Evolutionary conservation across 75 land plant species (phyloP).

Genomic region (Larix kaempferi): DNA sequence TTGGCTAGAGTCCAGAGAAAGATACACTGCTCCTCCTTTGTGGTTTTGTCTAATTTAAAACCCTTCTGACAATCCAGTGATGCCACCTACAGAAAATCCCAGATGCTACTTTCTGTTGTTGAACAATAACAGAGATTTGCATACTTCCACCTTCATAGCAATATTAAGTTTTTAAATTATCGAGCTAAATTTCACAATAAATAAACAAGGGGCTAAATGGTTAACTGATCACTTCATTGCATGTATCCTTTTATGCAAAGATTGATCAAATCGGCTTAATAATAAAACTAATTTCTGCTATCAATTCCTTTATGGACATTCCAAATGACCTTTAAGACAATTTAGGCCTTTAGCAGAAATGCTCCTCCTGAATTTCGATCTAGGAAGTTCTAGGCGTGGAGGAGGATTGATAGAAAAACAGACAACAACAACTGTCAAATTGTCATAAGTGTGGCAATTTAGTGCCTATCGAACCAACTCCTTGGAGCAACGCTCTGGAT

Average conservation of each 20-base stretch:
- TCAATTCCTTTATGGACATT: conserved; percentile 13
- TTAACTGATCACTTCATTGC: not conserved
- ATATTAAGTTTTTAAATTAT: conserved; percentile 7
- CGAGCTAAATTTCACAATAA: conserved; percentile 2
- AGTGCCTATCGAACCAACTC: conserved; percentile 76
- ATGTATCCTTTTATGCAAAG: conserved; percentile 1
- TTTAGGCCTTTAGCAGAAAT: conserved; percentile 50
- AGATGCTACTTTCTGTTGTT: conserved; percentile 2
- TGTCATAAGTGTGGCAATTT: conserved; percentile 62
- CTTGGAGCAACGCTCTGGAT: conserved; percentile 75
- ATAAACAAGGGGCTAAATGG: conserved; percentile 5
- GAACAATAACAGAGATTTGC: not conserved
- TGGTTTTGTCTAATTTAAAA: conserved; percentile 3
- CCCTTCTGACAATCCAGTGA: conserved; percentile 12
- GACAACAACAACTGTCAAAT: conserved; percentile 78
- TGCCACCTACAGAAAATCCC: conserved; percentile 9
- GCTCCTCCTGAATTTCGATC: conserved; percentile 40
- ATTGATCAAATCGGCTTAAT: not conserved
- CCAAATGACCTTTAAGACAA: conserved; percentile 37
- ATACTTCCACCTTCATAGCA: conserved; percentile 5
- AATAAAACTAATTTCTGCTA: not conserved
- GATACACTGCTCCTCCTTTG: not conserved
- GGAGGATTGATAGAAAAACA: conserved; percentile 75
- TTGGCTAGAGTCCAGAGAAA: not conserved
- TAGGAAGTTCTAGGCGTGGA: conserved; percentile 49